phyloP scores from a whole-genome alignment of 192 early-diverging fungal species.

The Backusella liffmaniae region DNA sequence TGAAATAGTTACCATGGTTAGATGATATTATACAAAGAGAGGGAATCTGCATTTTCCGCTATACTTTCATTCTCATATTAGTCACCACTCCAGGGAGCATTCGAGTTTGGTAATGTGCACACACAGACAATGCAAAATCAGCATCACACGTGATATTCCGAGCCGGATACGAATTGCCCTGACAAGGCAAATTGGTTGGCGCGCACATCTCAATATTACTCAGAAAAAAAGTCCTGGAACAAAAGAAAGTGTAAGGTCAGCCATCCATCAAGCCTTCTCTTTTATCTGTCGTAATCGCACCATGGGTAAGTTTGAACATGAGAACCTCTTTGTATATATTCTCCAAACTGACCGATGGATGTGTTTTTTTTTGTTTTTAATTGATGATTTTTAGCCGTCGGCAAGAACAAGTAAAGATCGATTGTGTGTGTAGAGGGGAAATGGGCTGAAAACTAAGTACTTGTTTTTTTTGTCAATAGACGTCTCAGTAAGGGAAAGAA shows the following conservation, averaged over 20 bases:
- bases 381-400: slow-evolving; percentile 49
- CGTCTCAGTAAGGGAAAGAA: slow-evolving; percentile 85
- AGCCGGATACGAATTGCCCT: not conserved
- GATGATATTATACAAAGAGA: slow-evolving; percentile 19
- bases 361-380: not conserved
- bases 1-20: slow-evolving; percentile 26
- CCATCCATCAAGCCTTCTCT: slow-evolving; percentile 8
- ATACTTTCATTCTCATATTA: not conserved
- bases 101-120: not conserved
- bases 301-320: not conserved
- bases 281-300: slow-evolving; percentile 10
- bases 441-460: not conserved
- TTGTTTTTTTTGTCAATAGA: slow-evolving; percentile 36
- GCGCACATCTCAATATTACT: not conserved
- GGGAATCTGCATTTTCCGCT: not conserved
- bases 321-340: not conserved
- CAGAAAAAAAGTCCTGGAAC: slow-evolving; percentile 3
- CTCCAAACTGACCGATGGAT: not conserved
- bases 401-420: slow-evolving; percentile 66
- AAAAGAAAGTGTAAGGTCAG: slow-evolving; percentile 3
- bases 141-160: not conserved
- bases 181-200: not conserved
- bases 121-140: not conserved
- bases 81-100: not conserved
- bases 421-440: not conserved